phyloP scores from a whole-genome alignment of 495 filamentous ascomycete genomes.

The Aspergillus diversus region DNA sequence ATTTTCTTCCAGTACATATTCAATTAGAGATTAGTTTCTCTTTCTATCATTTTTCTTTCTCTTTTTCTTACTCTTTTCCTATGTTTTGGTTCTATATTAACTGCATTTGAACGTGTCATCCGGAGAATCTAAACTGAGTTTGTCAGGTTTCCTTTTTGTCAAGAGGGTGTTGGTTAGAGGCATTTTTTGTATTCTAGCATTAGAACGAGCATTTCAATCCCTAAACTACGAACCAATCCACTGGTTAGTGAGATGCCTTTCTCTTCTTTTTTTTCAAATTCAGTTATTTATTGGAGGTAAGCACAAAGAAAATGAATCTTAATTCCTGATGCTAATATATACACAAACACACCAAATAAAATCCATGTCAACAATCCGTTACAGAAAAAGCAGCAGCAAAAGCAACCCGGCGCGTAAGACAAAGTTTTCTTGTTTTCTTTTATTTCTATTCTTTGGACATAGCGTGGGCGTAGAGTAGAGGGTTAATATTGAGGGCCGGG shows the following conservation, averaged over 20 bases:
- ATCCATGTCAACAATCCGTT: constrained; percentile 12
- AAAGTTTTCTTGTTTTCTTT: constrained; percentile 17
- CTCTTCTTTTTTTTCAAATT: background rate
- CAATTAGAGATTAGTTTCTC: background rate
- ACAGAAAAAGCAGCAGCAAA: constrained; percentile 25
- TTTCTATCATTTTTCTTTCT: constrained; percentile 7
- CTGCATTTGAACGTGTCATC: constrained; percentile 3
- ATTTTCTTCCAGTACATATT: constrained; percentile 23
- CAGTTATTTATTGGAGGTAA: background rate
- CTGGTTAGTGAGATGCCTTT: background rate
- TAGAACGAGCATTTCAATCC: constrained; percentile 10
- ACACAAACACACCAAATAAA: constrained; percentile 40
- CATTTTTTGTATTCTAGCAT: constrained; percentile 24
- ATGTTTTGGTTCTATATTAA: constrained; percentile 1
- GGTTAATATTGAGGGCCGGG: constrained; percentile 48
- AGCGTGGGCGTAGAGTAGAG: background rate
- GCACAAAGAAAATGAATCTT: constrained; percentile 6
- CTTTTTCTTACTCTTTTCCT: constrained; percentile 4
- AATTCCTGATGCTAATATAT: constrained; percentile 46
- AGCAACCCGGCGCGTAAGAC: constrained; percentile 10
- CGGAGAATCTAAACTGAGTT: background rate
- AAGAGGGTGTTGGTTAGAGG: constrained; percentile 20
- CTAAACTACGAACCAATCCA: background rate
- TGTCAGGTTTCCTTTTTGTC: constrained; percentile 7
- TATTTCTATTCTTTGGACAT: constrained; percentile 11